Evolutionary conservation across 495 filamentous ascomycete genomes (phyloP).

Genomic region (Xylaria grammica): DNA sequence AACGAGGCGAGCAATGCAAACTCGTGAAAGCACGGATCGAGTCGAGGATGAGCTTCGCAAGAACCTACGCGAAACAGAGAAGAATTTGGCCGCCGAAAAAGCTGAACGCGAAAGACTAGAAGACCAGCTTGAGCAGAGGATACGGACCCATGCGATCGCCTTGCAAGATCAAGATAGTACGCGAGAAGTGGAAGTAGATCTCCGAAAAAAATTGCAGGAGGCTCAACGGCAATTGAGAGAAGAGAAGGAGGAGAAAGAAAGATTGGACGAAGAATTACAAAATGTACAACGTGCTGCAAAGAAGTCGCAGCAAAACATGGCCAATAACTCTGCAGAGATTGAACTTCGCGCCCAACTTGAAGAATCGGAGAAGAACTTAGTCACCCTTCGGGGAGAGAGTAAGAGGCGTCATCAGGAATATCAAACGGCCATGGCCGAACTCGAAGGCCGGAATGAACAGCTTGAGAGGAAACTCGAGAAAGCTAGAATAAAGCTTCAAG

Average conservation of each 20-base stretch:
- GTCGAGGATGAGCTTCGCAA: constrained; percentile 53
- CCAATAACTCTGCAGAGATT: constrained; percentile 19
- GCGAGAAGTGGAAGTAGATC: constrained; percentile 34
- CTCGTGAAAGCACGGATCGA: constrained; percentile 48
- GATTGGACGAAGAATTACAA: constrained; percentile 43
- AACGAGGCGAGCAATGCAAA: constrained; percentile 63
- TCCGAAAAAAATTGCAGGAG: constrained; percentile 39
- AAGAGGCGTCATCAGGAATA: constrained; percentile 40
- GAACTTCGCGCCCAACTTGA: constrained; percentile 34
- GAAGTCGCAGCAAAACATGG: constrained; percentile 42
- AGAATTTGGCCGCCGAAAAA: constrained; percentile 59
- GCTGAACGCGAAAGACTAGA: constrained; percentile 45
- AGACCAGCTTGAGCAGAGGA: constrained; percentile 41
- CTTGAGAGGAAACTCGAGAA: constrained; percentile 72
- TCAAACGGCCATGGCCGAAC: constrained; percentile 50
- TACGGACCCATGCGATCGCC: constrained; percentile 28
- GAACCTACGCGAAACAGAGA: constrained; percentile 53
- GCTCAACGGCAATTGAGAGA: constrained; percentile 37
- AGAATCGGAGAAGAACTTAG: constrained; percentile 45
- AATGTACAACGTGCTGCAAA: constrained; percentile 39
- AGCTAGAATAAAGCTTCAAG: constrained; percentile 67
- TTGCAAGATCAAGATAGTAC: constrained; percentile 32
- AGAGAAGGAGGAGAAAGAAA: constrained; percentile 44
- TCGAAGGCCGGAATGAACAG: constrained; percentile 59
- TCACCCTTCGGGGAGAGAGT: constrained; percentile 48